Percentiles rank a stretch among this genome's conserved stretches.
Evolutionary conservation across 345 rosid species (phyloP).

Genomic region (Gossypium bickii): DNA sequence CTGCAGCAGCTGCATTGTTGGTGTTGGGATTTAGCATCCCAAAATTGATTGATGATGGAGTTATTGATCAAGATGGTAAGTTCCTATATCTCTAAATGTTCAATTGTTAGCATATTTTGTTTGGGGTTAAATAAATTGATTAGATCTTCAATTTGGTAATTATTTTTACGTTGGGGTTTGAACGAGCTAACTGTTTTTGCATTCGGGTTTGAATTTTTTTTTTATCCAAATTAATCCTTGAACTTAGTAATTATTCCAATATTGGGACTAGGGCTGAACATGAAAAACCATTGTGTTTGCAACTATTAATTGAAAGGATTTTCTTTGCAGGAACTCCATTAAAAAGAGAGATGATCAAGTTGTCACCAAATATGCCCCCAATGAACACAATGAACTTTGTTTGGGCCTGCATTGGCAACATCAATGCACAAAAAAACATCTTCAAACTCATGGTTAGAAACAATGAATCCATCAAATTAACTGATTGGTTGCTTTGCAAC

Average conservation of each 20-base stretch:
- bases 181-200: no score
- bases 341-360: not conserved
- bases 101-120: not conserved
- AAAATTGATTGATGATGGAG: slow-evolving; percentile 15
- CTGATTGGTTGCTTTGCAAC: slow-evolving; percentile 18
- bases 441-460: slow-evolving; percentile 6
- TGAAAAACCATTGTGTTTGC: not conserved
- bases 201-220: no score
- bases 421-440: not conserved
- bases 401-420: not conserved
- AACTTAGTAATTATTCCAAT: no score
- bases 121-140: no score
- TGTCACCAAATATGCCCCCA: not conserved
- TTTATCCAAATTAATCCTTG: no score
- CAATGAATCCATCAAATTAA: slow-evolving; percentile 4
- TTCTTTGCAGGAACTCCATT: slow-evolving; percentile 2
- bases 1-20: slow-evolving; percentile 7
- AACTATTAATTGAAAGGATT: not conserved
- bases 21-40: not conserved
- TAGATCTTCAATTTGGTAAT: no score
- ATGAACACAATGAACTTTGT: slow-evolving; percentile 8
- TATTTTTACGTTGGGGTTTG: no score
- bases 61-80: slow-evolving; percentile 17
- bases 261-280: no score
- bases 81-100: not conserved